Conservation (phyloP, 192 early-diverging fungal genomes). For the Coemansia sp. region DNA sequence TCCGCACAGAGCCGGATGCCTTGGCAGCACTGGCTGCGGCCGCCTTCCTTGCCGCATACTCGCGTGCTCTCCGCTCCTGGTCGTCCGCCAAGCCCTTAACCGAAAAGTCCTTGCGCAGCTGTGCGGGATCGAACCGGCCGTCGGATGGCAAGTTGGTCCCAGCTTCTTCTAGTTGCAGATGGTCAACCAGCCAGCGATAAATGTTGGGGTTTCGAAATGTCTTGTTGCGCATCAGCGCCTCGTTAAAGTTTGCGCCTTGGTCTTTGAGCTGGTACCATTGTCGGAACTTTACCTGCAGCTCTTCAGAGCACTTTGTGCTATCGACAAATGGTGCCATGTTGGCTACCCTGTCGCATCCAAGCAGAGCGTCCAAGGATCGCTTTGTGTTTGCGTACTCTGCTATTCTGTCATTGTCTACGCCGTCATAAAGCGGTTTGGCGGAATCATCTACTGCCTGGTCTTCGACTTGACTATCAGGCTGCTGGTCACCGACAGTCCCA, state of each 20-base stretch:
- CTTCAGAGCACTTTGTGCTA: constrained; percentile 52
- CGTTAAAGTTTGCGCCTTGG: constrained; percentile 76
- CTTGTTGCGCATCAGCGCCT: constrained; percentile 74
- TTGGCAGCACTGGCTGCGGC: constrained; percentile 8
- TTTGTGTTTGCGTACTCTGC: constrained; percentile 15
- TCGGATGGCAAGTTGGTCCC: constrained; percentile 72
- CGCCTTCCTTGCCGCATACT: constrained; percentile 25
- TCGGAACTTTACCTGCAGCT: constrained; percentile 69
- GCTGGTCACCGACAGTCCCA: too few species aligned
- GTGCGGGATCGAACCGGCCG: constrained; percentile 59
- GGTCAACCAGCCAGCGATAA: constrained; percentile 80
- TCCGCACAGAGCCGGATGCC: constrained; percentile 12
- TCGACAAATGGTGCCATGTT: constrained; percentile 5
- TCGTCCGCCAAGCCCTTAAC: constrained; percentile 25
- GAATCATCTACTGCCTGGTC: neutral
- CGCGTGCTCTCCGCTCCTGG: constrained; percentile 39
- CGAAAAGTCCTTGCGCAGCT: constrained; percentile 33
- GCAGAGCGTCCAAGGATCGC: constrained; percentile 17
- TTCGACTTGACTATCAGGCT: too few species aligned
- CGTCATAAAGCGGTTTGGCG: neutral
- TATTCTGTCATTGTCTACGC: constrained; percentile 2
- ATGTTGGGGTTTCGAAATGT: constrained; percentile 90
- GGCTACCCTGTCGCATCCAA: constrained; percentile 33
- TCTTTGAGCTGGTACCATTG: constrained; percentile 66
- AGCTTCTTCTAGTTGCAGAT: constrained; percentile 73